Conservation (phyloP, 169 alveolate genomes). For the Babesia bigemina region DNA sequence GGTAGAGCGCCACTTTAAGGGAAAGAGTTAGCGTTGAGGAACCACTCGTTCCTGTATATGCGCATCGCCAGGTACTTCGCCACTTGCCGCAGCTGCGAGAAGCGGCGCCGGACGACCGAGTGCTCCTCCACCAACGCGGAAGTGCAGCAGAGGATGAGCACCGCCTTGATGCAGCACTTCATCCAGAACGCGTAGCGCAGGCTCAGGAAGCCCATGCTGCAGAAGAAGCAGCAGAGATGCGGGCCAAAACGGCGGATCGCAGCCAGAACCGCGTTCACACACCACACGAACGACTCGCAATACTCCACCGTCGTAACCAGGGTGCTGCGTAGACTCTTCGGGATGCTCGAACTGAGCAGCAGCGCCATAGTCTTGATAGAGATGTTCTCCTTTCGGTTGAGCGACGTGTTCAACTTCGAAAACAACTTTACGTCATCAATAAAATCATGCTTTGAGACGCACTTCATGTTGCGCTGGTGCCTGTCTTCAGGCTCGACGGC, state of each 20-base stretch:
- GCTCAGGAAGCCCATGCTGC: constrained; percentile 25
- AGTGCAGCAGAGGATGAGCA: constrained; percentile 1
- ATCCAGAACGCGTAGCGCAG: constrained; percentile 19
- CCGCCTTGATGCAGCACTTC: constrained; percentile 11
- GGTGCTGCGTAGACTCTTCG: constrained; percentile 4
- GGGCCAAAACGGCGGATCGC: constrained; percentile 35
- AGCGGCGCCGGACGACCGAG: background rate
- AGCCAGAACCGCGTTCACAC: constrained; percentile 43
- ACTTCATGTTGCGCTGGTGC: constrained; percentile 44
- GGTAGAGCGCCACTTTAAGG: constrained; percentile 43
- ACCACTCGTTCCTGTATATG: constrained; percentile 54
- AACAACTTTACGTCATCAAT: constrained; percentile 39
- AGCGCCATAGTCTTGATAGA: constrained; percentile 51
- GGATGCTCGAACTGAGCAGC: constrained; percentile 20
- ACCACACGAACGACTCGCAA: constrained; percentile 22
- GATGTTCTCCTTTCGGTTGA: constrained; percentile 46
- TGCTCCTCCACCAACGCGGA: constrained; percentile 15
- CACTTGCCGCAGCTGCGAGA: constrained; percentile 6
- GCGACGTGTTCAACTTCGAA: constrained; percentile 33
- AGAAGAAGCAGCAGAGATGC: background rate
- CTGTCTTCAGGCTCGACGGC: background rate
- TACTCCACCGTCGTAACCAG: constrained; percentile 3
- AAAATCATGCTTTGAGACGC: constrained; percentile 30
- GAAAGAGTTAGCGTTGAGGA: constrained; percentile 39
- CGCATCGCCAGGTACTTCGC: constrained; percentile 30